phyloP scores from a whole-genome alignment of 192 early-diverging fungal species.

The Thoreauomyces humboldtii region DNA sequence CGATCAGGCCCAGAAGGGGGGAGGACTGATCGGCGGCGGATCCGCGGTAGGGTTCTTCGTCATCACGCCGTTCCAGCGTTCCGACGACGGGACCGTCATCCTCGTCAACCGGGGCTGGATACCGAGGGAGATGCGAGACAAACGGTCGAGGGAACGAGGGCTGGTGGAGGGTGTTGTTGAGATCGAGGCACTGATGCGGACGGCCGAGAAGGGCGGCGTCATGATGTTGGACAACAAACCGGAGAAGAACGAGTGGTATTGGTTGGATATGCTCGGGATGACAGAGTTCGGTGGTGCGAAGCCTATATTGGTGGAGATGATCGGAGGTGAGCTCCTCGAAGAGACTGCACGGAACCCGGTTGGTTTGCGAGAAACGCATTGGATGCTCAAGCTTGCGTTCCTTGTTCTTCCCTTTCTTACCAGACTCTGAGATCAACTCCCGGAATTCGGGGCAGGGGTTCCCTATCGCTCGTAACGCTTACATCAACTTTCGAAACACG shows the following conservation, averaged over 20 bases:
- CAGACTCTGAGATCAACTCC: conserved; percentile 39
- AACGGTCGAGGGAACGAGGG: background rate
- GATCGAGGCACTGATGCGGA: conserved; percentile 18
- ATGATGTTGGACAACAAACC: conserved; percentile 42
- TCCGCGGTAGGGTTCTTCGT: conserved; percentile 34
- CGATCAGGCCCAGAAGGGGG: conserved; percentile 5
- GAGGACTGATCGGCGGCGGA: conserved; percentile 10
- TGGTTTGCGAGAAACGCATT: no score
- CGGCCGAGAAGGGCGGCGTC: background rate
- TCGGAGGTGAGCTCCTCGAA: conserved; percentile 44
- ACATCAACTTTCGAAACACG: conserved; percentile 78
- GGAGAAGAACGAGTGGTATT: conserved; percentile 79
- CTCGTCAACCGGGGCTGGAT: conserved; percentile 92
- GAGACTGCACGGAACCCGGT: no score
- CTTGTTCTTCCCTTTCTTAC: no score
- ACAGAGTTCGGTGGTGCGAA: conserved; percentile 59
- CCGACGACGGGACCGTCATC: conserved; percentile 49
- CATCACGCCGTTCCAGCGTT: conserved; percentile 34
- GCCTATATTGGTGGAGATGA: conserved; percentile 73
- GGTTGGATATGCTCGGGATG: conserved; percentile 76
- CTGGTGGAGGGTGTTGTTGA: conserved; percentile 9
- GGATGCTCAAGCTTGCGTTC: background rate
- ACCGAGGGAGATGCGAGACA: conserved; percentile 47
- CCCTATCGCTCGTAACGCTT: conserved; percentile 69
- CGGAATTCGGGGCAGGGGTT: conserved; percentile 54